phyloP scores from a whole-genome alignment of 176 grass and related monocot species.

The Luzula sylvatica region DNA sequence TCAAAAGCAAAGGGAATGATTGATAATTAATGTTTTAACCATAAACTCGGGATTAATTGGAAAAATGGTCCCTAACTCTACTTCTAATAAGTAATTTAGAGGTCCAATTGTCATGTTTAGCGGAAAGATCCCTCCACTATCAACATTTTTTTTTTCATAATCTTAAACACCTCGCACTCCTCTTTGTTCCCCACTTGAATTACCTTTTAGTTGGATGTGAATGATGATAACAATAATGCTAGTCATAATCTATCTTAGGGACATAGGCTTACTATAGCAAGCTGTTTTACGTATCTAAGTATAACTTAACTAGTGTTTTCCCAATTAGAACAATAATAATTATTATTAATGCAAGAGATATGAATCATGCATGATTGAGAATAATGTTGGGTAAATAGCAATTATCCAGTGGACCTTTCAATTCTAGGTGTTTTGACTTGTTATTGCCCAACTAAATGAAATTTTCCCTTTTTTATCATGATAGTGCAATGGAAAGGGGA shows the following conservation, averaged over 20 bases:
- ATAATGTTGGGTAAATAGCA: too few relatives aligned
- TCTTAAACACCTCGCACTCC: slow-evolving; percentile 15
- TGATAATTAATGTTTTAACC: neutral
- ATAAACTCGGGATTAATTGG: slow-evolving; percentile 8
- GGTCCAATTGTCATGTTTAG: slow-evolving; percentile 9
- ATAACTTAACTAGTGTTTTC: too few relatives aligned
- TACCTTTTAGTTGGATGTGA: slow-evolving; percentile 17
- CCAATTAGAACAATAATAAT: too few relatives aligned
- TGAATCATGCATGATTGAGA: too few relatives aligned
- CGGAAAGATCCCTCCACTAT: slow-evolving; percentile 17
- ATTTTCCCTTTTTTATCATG: too few relatives aligned
- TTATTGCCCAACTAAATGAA: too few relatives aligned
- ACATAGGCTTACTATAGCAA: neutral
- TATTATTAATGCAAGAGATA: too few relatives aligned
- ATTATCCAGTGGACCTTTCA: too few relatives aligned
- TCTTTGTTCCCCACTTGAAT: slow-evolving; percentile 18
- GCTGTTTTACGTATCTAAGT: neutral
- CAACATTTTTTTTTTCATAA: slow-evolving; percentile 13
- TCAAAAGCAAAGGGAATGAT: neutral
- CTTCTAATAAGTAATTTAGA: slow-evolving; percentile 17
- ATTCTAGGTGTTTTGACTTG: too few relatives aligned
- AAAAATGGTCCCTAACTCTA: slow-evolving; percentile 14
- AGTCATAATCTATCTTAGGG: slow-evolving; percentile 1
- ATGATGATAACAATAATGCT: neutral
- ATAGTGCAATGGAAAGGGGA: too few relatives aligned